These are phyloP conservation scores for Psidium friedrichsthalianum DNA, from an alignment of 345 rosid species.

Conservation along the genomic window DNA sequence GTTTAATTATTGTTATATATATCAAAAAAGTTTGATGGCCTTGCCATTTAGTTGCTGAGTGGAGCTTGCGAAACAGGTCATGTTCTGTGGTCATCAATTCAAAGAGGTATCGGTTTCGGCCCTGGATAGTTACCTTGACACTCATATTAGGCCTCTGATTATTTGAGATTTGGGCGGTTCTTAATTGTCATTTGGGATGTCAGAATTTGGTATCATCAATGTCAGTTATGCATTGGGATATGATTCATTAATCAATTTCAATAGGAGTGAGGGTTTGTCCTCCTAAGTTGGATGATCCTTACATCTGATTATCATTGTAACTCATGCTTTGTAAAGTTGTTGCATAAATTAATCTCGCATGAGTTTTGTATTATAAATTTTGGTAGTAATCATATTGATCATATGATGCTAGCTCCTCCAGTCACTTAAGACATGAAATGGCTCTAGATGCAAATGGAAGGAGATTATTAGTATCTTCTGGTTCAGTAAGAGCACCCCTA, in stretches of 20 bases:
- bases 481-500: conserved; percentile 51
- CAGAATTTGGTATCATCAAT: not conserved
- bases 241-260: no score
- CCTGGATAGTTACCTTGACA: not conserved
- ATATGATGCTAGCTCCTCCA: conserved; percentile 19
- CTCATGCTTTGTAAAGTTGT: not conserved
- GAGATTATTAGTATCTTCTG: conserved; percentile 32
- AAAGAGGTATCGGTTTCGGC: conserved; percentile 25
- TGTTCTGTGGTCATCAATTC: conserved; percentile 56
- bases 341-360: not conserved
- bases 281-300: not conserved
- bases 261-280: not conserved
- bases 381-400: conserved; percentile 13
- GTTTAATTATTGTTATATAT: not conserved
- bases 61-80: conserved; percentile 76
- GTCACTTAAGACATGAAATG: conserved; percentile 39
- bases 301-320: not conserved
- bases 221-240: not conserved
- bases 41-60: conserved; percentile 38
- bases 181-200: not conserved
- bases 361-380: not conserved
- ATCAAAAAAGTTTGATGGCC: conserved; percentile 3
- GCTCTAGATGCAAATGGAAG: conserved; percentile 50
- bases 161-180: not conserved
- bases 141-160: not conserved